These are phyloP conservation scores for Leucosporidium creatinivorum DNA, from an alignment of 768 basidiomycete species.

Conservation along the genomic window DNA sequence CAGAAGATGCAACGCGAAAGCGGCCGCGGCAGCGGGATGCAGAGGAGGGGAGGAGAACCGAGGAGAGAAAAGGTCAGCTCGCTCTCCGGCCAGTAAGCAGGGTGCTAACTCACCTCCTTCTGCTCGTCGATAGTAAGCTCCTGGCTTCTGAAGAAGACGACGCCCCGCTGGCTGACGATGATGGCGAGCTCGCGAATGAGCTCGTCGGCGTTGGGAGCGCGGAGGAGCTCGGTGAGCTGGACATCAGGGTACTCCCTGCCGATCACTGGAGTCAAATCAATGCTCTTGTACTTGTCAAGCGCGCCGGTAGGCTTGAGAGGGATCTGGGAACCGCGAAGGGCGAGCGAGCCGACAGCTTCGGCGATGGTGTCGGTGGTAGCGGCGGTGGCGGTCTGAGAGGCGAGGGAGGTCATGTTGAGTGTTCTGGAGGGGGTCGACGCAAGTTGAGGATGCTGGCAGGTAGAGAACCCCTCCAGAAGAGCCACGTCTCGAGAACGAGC, in stretches of 20 bases:
- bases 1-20: too few species aligned
- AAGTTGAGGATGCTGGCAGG: too few species aligned
- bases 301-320: conserved; percentile 35
- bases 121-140: conserved; percentile 1
- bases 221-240: conserved; percentile 50
- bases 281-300: conserved; percentile 34
- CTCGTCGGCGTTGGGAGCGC: conserved; percentile 49
- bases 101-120: conserved; percentile 1
- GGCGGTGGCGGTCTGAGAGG: too few species aligned
- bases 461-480: too few species aligned
- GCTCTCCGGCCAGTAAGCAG: too few species aligned
- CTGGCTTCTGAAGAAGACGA: conserved; percentile 26
- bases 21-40: too few species aligned
- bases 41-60: too few species aligned
- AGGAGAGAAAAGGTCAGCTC: not conserved
- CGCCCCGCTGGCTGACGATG: conserved; percentile 51
- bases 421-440: too few species aligned
- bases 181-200: conserved; percentile 53
- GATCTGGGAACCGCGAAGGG: not conserved
- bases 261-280: conserved; percentile 50
- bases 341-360: not conserved
- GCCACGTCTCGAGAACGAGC: too few species aligned
- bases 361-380: too few species aligned
- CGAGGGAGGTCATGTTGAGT: not conserved
- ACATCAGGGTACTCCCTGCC: conserved; percentile 53